A percentile compares a stretch with the other conserved stretches of the same genome.
phyloP scores from a whole-genome alignment of 2,329 filamentous ascomycete species.

The Capronia americana region DNA sequence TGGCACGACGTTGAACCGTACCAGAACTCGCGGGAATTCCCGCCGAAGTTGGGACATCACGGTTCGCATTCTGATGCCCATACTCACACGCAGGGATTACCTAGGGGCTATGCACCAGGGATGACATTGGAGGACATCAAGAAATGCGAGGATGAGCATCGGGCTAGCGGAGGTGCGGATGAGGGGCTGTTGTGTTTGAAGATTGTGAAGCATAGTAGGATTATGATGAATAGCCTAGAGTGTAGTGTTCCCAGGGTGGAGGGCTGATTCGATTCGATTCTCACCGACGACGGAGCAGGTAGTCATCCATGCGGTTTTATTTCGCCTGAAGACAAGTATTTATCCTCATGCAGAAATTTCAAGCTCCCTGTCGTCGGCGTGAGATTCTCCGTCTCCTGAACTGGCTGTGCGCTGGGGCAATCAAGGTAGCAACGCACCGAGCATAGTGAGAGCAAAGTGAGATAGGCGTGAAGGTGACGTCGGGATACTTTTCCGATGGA shows the following conservation, averaged over 20 bases:
- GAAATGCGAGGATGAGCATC: conserved; percentile 26
- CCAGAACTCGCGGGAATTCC: conserved; percentile 28
- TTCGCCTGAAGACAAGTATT: background rate
- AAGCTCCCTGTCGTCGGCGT: background rate
- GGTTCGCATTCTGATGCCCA: conserved; percentile 4
- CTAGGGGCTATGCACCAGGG: conserved; percentile 29
- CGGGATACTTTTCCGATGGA: background rate
- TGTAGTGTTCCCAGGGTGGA: conserved; percentile 22
- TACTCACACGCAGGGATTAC: conserved; percentile 18
- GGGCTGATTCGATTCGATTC: background rate
- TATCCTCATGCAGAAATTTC: background rate
- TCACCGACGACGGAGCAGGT: background rate
- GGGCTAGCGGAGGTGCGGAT: conserved; percentile 18
- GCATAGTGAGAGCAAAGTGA: background rate
- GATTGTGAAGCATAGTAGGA: conserved; percentile 40
- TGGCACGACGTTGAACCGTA: conserved; percentile 46
- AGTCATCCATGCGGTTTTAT: background rate
- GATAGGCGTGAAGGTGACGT: background rate
- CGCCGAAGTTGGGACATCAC: conserved; percentile 12
- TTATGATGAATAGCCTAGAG: conserved; percentile 39
- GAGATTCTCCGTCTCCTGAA: background rate
- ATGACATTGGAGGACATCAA: conserved; percentile 30
- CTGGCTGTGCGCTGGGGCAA: too few species aligned
- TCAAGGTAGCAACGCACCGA: background rate
- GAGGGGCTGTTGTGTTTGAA: conserved; percentile 40